Conservation (phyloP, 2,329 filamentous ascomycete genomes). For the Fusarium sp. region DNA sequence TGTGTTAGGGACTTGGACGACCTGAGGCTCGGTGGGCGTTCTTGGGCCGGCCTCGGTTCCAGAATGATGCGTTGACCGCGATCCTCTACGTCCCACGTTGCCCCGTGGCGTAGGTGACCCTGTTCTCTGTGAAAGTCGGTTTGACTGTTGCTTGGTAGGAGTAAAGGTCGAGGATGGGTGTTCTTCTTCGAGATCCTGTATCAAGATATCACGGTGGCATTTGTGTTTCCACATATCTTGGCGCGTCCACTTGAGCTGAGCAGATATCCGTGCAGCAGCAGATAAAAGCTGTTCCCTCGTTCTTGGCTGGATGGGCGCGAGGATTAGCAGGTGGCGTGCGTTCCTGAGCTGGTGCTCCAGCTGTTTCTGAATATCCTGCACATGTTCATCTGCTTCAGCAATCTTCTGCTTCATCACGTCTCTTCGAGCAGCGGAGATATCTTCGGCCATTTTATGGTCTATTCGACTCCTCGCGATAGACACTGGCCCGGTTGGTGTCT, state of each 20-base stretch:
- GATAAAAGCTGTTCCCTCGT: conserved; percentile 87
- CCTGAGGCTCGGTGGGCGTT: conserved; percentile 42
- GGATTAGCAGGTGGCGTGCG: conserved; percentile 86
- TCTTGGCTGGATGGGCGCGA: conserved; percentile 91
- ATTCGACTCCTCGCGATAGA: conserved; percentile 78
- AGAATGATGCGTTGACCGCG: conserved; percentile 42
- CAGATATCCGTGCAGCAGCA: conserved; percentile 84
- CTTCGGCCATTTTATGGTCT: conserved; percentile 83
- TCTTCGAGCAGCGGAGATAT: conserved; percentile 83
- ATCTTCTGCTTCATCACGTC: conserved; percentile 88
- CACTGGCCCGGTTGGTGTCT: conserved; percentile 78
- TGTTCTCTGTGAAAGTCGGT: conserved; percentile 35
- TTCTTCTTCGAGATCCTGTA: conserved; percentile 87
- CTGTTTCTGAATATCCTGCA: conserved; percentile 77
- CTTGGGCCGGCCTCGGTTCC: conserved; percentile 42
- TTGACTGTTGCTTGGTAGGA: conserved; percentile 43
- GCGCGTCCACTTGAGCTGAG: conserved; percentile 92
- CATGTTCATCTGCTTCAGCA: conserved; percentile 80
- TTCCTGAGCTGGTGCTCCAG: conserved; percentile 88
- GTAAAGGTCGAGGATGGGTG: conserved; percentile 36
- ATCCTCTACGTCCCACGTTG: conserved; percentile 41
- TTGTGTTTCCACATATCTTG: conserved; percentile 93
- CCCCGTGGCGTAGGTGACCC: conserved; percentile 44
- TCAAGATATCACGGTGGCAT: conserved; percentile 89
- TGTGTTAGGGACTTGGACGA: conserved; percentile 32